Conservation (phyloP, 495 filamentous ascomycete species). For the Lophiotrema nucula region DNA sequence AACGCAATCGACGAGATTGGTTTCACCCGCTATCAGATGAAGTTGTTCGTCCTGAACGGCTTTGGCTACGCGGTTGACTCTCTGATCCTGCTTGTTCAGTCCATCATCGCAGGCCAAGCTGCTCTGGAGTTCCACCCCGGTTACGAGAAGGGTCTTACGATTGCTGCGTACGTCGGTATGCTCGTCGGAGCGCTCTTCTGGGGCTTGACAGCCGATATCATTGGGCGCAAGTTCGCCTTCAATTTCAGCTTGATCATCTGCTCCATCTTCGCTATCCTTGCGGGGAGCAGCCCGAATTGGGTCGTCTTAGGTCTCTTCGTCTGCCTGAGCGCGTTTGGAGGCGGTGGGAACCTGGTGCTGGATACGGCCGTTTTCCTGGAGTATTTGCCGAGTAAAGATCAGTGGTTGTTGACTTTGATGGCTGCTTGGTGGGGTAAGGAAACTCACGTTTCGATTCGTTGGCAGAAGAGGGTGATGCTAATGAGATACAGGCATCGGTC, state of each 20-base stretch:
- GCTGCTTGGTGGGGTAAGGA: slow-evolving; percentile 51
- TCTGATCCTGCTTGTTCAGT: slow-evolving; percentile 64
- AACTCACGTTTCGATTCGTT: background rate
- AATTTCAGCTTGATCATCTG: slow-evolving; percentile 52
- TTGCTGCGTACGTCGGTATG: slow-evolving; percentile 59
- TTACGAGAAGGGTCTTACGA: slow-evolving; percentile 56
- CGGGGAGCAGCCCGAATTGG: slow-evolving; percentile 52
- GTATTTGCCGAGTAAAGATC: slow-evolving; percentile 48
- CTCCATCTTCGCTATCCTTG: slow-evolving; percentile 51
- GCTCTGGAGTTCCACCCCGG: slow-evolving; percentile 58
- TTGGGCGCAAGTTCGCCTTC: slow-evolving; percentile 55
- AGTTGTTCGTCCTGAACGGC: slow-evolving; percentile 65
- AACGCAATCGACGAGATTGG: slow-evolving; percentile 75
- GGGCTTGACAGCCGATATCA: slow-evolving; percentile 55
- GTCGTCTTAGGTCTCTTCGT: slow-evolving; percentile 49
- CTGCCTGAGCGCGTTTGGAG: slow-evolving; percentile 50
- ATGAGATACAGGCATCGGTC: slow-evolving; percentile 31
- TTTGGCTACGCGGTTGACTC: slow-evolving; percentile 74
- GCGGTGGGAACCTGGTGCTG: slow-evolving; percentile 67
- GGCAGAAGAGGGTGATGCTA: background rate
- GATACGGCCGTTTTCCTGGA: slow-evolving; percentile 64
- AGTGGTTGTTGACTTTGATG: slow-evolving; percentile 52
- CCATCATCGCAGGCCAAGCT: slow-evolving; percentile 59
- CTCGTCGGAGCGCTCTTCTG: slow-evolving; percentile 56
- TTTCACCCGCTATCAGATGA: slow-evolving; percentile 66